Evolutionary conservation across 2,329 filamentous ascomycete genomes (phyloP), one percentile per base, ranked within the genome.

Genomic region (Ustilaginoidea virens): DNA sequence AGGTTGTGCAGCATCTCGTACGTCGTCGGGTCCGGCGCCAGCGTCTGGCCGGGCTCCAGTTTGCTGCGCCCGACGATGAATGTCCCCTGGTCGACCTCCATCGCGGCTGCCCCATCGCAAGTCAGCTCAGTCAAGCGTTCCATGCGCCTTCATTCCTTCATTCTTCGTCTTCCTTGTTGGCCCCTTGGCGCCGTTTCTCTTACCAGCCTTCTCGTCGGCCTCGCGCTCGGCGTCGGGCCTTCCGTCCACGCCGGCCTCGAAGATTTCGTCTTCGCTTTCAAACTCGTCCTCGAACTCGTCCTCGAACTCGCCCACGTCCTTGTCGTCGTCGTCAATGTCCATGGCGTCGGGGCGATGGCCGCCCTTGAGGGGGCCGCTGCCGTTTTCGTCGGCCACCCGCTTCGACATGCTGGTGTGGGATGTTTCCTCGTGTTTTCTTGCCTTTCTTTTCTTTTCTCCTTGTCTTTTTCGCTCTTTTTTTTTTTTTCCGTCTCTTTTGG

Each of bases 1-100:
- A 98, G 69, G 36, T 74, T 83, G 63, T 98, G 90, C 34, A 98
- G 73, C 85, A 98, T 92, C 52, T 94, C 80, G 61, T 98, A 98
- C 5, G 87, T 87, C n/a, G 80, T 82, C 34, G 81, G 66, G 55
- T 98, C 90, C 10, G 90, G 87, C 4, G 85, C 74, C 32, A 98
- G 69, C 5, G 83, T 86, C 62, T 96, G 85, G 43, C 85, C 87
- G 9, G 83, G 76, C 39, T 83, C 82, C 38, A 96, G 69, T 60
- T 90, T 87, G 53, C 85, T 83, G 46, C 90, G 74, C 38, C 90
- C 90, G 40, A 92, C 85, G 45, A 98, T 94, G 56, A 96, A 98
- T 23, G 85, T 92, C 51, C 80, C 77, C 47, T 87, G 80, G 56
- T 96, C 87, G 29, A 94, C 72, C 24, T 94, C 81, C 86, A 94